These are phyloP conservation scores for Emmonsiellopsis sp. DNA, from an alignment of 2,329 filamentous ascomycete genomes.

Conservation along the genomic window DNA sequence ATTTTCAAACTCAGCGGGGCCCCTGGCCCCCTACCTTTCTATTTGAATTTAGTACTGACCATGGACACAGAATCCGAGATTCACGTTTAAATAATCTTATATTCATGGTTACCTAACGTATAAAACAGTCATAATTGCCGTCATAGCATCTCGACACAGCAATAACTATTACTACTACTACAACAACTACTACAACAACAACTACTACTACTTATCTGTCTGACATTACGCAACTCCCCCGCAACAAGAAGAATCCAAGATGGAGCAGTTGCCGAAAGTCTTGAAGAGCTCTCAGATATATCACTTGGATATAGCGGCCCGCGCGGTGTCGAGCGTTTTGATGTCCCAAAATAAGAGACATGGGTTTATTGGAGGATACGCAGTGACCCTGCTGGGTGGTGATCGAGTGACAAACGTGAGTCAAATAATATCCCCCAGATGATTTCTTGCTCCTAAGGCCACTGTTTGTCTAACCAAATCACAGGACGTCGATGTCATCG, in stretches of 20 bases:
- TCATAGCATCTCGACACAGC: no score
- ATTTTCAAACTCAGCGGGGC: no score
- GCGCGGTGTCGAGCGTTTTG: not conserved
- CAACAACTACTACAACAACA: no score
- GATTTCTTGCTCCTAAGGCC: not conserved
- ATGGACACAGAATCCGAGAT: no score
- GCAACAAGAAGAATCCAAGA: not conserved
- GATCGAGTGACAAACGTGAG: conserved; percentile 6
- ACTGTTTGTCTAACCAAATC: not conserved
- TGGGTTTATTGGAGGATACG: conserved; percentile 9
- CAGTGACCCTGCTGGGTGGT: conserved; percentile 6
- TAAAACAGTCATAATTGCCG: no score
- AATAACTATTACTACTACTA: no score
- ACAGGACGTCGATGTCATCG: conserved; percentile 9
- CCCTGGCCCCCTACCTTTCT: no score
- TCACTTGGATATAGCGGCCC: not conserved
- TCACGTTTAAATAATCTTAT: no score
- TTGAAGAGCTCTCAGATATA: not conserved
- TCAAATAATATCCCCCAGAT: not conserved
- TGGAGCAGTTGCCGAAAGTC: not conserved
- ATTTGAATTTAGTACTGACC: no score
- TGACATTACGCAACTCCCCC: no score
- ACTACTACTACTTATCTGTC: no score
- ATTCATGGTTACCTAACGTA: no score
- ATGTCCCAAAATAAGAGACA: not conserved